phyloP scores from a whole-genome alignment of 768 basidiomycete genomes.

The Coprinellus micaceus region DNA sequence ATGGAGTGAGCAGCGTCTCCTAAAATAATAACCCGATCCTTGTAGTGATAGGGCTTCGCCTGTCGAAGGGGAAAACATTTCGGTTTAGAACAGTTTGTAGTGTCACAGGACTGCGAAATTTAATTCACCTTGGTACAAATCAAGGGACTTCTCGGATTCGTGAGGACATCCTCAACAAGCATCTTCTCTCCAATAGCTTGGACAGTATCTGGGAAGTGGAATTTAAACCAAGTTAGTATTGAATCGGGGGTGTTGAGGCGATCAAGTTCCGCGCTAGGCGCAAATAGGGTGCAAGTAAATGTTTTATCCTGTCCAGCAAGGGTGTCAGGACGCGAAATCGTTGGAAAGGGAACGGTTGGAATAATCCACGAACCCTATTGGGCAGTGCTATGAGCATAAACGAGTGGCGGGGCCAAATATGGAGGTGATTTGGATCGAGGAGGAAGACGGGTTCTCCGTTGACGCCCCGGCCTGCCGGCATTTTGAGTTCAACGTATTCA shows the following conservation, averaged over 20 bases:
- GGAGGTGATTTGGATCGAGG: conserved; percentile 92
- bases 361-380: conserved; percentile 68
- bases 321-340: no score
- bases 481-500: conserved; percentile 94
- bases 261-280: conserved; percentile 75
- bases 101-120: conserved; percentile 20
- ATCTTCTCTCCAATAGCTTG: conserved; percentile 76
- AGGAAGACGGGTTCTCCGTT: conserved; percentile 66
- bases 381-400: conserved; percentile 99
- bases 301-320: conserved; percentile 74
- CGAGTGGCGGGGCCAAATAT: conserved; percentile 98
- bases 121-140: conserved; percentile 84
- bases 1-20: conserved; percentile 97
- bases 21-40: conserved; percentile 80
- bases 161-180: conserved; percentile 72
- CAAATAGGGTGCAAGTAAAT: conserved; percentile 96
- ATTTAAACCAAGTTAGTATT: conserved; percentile 72
- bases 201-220: conserved; percentile 87
- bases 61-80: conserved; percentile 29
- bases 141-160: conserved; percentile 84
- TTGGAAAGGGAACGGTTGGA: conserved; percentile 11
- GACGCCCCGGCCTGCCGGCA: conserved; percentile 72
- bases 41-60: conserved; percentile 88
- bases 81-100: conserved; percentile 22
- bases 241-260: conserved; percentile 54